These are phyloP conservation scores for Penicillium salamii DNA, from an alignment of 495 filamentous ascomycete genomes.

Conservation along the genomic window DNA sequence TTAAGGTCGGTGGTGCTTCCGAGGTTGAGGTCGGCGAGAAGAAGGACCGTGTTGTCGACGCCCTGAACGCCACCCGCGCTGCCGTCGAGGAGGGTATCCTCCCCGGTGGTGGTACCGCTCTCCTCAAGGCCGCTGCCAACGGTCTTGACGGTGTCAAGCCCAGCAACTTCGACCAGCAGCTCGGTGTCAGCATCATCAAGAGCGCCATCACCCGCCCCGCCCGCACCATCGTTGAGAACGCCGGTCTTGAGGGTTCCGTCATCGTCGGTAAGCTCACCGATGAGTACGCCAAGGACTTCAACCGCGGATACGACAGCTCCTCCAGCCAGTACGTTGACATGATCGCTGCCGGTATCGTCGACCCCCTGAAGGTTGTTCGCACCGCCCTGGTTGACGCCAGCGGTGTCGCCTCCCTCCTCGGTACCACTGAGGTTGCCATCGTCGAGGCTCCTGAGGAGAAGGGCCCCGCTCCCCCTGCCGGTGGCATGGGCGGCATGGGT, in stretches of 20 bases:
- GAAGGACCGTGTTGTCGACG: slow-evolving; percentile 99
- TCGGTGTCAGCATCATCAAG: slow-evolving; percentile 96
- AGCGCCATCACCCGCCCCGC: slow-evolving; percentile 94
- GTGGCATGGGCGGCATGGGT: slow-evolving; percentile 65
- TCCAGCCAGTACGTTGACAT: slow-evolving; percentile 99
- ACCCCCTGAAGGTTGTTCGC: slow-evolving; percentile 98
- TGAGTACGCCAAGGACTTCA: slow-evolving; percentile 89
- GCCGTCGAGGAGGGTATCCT: slow-evolving; percentile 99
- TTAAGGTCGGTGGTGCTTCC: slow-evolving; percentile 95
- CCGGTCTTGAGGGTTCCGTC: slow-evolving; percentile 91
- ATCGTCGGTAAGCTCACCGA: slow-evolving; percentile 98
- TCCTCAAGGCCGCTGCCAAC: slow-evolving; percentile 94
- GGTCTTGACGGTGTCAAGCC: slow-evolving; percentile 77
- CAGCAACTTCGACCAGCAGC: slow-evolving; percentile 97
- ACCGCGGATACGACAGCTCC: slow-evolving; percentile 94
- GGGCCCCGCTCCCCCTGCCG: slow-evolving; percentile 59
- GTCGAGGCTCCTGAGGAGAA: slow-evolving; percentile 96
- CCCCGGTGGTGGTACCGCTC: slow-evolving; percentile 94
- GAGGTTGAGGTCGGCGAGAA: slow-evolving; percentile 99
- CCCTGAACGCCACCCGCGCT: slow-evolving; percentile 95
- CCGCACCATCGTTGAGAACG: slow-evolving; percentile 95
- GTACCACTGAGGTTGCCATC: slow-evolving; percentile 96
- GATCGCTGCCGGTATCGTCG: slow-evolving; percentile 94
- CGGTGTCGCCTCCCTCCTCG: slow-evolving; percentile 94
- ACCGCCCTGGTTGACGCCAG: slow-evolving; percentile 91